phyloP scores from a whole-genome alignment of 148 eudicot species.

The Rhododendron mucronatum region DNA sequence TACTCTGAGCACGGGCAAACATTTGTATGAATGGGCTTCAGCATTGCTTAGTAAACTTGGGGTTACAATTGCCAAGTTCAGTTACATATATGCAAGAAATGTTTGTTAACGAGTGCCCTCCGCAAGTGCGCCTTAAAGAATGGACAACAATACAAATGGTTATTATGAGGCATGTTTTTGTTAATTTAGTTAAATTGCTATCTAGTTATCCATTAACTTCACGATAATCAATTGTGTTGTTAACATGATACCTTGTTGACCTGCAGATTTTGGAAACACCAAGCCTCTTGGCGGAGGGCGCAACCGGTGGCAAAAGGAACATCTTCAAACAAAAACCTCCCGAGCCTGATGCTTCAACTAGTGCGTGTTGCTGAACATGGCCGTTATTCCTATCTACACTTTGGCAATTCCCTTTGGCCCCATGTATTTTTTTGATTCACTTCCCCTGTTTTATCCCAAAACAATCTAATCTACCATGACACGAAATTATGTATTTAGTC shows the following conservation, averaged over 20 bases:
- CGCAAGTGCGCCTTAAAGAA: neutral
- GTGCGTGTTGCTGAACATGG: constrained; percentile 66
- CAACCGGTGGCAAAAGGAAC: constrained; percentile 63
- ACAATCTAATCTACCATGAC: neutral
- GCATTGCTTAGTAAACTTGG: neutral
- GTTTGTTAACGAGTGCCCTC: neutral
- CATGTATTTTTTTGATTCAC: neutral
- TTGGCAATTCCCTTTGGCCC: neutral
- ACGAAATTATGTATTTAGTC: neutral
- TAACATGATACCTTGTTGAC: neutral
- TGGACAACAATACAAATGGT: neutral
- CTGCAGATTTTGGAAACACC: constrained; percentile 86
- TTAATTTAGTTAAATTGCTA: neutral
- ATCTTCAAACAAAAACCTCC: constrained; percentile 41
- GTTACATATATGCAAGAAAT: neutral
- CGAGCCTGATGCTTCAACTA: constrained; percentile 43
- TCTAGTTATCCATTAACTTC: neutral
- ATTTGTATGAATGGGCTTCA: neutral
- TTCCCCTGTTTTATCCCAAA: neutral
- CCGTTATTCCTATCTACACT: neutral
- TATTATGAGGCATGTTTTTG: neutral
- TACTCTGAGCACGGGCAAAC: neutral
- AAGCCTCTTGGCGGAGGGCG: constrained; percentile 73
- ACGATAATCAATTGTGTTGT: neutral
- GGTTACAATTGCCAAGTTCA: neutral